phyloP scores from a whole-genome alignment of 108 stramenopile genomes.

The Thalassiosira profunda region DNA sequence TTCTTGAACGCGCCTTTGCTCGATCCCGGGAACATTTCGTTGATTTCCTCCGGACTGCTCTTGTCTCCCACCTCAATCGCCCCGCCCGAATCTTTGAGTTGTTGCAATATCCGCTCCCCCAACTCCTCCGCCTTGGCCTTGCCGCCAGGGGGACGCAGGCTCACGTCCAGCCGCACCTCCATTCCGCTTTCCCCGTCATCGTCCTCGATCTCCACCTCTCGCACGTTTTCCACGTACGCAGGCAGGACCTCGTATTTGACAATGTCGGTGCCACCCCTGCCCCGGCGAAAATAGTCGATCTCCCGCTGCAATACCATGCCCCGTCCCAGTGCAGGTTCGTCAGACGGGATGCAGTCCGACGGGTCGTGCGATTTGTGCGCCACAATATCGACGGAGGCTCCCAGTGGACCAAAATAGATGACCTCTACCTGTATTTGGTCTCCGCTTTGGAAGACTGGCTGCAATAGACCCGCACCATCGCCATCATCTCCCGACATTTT shows the following conservation, averaged over 20 bases:
- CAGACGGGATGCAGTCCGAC: constrained; percentile 57
- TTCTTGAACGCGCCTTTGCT: constrained; percentile 57
- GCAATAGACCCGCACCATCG: constrained; percentile 11
- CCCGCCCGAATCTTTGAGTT: constrained; percentile 45
- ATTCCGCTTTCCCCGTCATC: constrained; percentile 36
- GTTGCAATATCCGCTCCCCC: constrained; percentile 58
- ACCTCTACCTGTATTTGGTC: constrained; percentile 82
- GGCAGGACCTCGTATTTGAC: constrained; percentile 78
- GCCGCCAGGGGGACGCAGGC: constrained; percentile 71
- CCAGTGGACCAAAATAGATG: constrained; percentile 76
- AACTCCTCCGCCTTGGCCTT: constrained; percentile 70
- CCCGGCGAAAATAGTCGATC: constrained; percentile 76
- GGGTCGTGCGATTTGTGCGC: constrained; percentile 60
- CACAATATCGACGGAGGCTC: constrained; percentile 77
- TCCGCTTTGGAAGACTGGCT: constrained; percentile 59
- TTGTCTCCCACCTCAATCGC: constrained; percentile 76
- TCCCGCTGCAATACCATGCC: constrained; percentile 82
- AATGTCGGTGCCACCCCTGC: constrained; percentile 71
- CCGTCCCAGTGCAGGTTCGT: constrained; percentile 65
- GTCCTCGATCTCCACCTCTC: constrained; percentile 55
- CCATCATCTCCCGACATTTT: neutral
- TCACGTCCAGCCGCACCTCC: constrained; percentile 61
- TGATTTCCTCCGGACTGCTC: constrained; percentile 76
- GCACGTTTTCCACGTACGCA: constrained; percentile 72
- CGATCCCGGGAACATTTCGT: constrained; percentile 70